A percentile compares a stretch with the other conserved stretches of the same genome.
Evolutionary conservation across 441 rosid genomes (phyloP).

Genomic region (Kokia cookei): DNA sequence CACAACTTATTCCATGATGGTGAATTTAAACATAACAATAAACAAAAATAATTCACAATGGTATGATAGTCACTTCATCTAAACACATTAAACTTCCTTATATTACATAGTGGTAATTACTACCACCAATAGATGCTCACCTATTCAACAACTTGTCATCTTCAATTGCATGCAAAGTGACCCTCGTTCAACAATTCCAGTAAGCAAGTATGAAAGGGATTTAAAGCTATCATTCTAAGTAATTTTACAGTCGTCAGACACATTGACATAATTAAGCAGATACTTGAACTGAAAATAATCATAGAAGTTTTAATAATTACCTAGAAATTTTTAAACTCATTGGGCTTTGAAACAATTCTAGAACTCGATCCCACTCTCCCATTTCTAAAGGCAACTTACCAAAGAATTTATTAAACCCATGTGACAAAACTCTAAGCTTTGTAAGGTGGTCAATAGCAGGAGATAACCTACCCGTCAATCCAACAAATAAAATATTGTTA

Average conservation of each 20-base stretch:
- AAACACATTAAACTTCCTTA: background rate
- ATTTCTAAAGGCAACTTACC: slow-evolving; percentile 45
- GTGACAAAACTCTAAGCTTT: slow-evolving; percentile 45
- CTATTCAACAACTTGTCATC: background rate
- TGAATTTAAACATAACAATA: background rate
- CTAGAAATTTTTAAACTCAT: background rate
- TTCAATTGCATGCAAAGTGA: background rate
- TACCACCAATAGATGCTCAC: background rate
- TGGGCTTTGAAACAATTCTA: background rate
- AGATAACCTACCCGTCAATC: slow-evolving; percentile 37
- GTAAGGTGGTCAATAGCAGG: slow-evolving; percentile 33
- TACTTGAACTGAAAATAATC: background rate
- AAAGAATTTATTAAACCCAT: slow-evolving; percentile 35
- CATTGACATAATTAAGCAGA: background rate
- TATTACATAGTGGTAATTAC: background rate
- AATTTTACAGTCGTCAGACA: background rate
- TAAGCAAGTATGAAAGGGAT: background rate
- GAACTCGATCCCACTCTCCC: slow-evolving; percentile 16
- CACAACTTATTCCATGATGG: no score
- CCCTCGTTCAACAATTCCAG: background rate
- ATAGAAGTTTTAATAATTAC: background rate
- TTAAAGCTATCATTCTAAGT: background rate
- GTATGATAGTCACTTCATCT: background rate
- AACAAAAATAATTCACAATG: background rate
- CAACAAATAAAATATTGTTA: slow-evolving; percentile 24